Percentiles rank a stretch among this genome's conserved stretches.
These are phyloP conservation scores for Neurospora tetrasperma DNA, from an alignment of 495 filamentous ascomycete species.

Conservation along the genomic window DNA sequence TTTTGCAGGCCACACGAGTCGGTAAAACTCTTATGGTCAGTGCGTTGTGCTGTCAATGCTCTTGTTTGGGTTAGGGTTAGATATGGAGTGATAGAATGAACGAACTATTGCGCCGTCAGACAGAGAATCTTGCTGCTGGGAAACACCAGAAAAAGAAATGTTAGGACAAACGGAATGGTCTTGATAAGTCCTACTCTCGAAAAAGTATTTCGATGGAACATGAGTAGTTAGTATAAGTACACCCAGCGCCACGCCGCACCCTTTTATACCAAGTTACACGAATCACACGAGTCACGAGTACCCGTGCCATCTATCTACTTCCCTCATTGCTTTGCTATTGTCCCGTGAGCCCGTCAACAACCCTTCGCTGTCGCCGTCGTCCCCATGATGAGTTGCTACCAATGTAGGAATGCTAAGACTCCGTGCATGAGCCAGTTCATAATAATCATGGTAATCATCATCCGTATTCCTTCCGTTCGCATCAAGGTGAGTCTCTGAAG, in stretches of 20 bases:
- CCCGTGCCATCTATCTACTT: not conserved
- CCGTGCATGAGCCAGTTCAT: not conserved
- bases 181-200: too few species aligned
- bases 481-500: not conserved
- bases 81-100: too few species aligned
- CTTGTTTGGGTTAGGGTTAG: too few species aligned
- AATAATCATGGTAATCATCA: constrained; percentile 2
- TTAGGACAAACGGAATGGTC: too few species aligned
- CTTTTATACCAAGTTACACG: not conserved
- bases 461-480: constrained; percentile 5
- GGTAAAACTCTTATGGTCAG: too few species aligned
- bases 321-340: not conserved
- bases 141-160: too few species aligned
- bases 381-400: constrained; percentile 5
- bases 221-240: not conserved
- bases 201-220: not conserved
- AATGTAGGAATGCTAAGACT: constrained; percentile 8
- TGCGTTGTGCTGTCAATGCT: too few species aligned
- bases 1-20: too few species aligned
- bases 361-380: constrained; percentile 10
- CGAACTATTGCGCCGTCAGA: too few species aligned
- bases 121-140: too few species aligned
- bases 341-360: constrained; percentile 8
- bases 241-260: not conserved
- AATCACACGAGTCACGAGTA: not conserved